Conservation (phyloP, 2,329 filamentous ascomycete species). For the Penicillium sclerotigenum region DNA sequence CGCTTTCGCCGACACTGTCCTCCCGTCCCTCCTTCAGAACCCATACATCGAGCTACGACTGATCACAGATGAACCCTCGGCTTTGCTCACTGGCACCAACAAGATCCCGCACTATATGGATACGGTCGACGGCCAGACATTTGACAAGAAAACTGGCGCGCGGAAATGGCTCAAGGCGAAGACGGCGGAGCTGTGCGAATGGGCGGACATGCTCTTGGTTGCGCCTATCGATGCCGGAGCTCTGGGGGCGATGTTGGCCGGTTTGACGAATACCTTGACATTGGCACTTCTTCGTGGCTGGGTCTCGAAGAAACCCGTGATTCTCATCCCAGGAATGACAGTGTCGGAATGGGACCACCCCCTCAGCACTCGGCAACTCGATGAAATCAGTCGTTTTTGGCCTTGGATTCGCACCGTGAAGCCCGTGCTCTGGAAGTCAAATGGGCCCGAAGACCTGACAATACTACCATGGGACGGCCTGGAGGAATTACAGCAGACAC, state of each 20-base stretch:
- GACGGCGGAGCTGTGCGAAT: constrained; percentile 66
- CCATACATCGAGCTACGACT: constrained; percentile 41
- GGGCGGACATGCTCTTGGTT: constrained; percentile 83
- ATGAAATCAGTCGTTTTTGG: constrained; percentile 79
- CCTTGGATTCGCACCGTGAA: constrained; percentile 79
- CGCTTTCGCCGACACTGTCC: constrained; percentile 39
- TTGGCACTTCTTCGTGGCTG: constrained; percentile 79
- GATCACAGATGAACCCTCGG: constrained; percentile 42
- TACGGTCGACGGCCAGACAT: constrained; percentile 38
- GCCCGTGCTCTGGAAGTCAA: constrained; percentile 79
- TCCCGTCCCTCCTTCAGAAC: constrained; percentile 39
- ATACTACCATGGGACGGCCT: constrained; percentile 52
- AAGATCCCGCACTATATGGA: constrained; percentile 43
- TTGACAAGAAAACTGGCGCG: constrained; percentile 38
- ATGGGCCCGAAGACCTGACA: constrained; percentile 51
- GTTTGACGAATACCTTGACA: constrained; percentile 75
- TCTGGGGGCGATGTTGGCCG: constrained; percentile 82
- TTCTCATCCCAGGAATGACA: constrained; percentile 86
- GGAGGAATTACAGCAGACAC: constrained; percentile 30
- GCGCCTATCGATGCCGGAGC: constrained; percentile 81
- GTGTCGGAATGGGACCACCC: constrained; percentile 86
- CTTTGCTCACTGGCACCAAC: constrained; percentile 36
- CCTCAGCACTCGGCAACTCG: constrained; percentile 81
- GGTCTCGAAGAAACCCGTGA: constrained; percentile 79
- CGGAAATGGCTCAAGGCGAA: constrained; percentile 44